Evolutionary conservation across 169 alveolate genomes (phyloP), one percentile per base, ranked within the genome.

Genomic region (Eimeria falciformis): DNA sequence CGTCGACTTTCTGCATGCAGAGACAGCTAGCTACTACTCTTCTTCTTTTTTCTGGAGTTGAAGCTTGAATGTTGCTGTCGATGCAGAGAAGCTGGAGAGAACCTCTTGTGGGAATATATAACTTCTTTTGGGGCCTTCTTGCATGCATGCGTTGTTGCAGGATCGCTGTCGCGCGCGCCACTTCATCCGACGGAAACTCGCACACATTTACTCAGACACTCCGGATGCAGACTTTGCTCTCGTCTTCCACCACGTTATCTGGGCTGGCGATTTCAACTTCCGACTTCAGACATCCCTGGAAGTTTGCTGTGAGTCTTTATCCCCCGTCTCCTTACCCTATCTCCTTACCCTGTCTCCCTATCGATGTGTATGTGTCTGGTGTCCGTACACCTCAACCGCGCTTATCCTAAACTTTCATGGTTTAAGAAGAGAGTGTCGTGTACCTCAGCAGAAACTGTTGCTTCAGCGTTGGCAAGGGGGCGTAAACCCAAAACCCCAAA

Each of bases 221-320:
- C 46, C 81, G n/a, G 95, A 95, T 7, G 90, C 95, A 5, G 93
- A 93, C 29, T 94, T 96, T 87, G 84, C 95, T 23, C 96, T 95
- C 40, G 97, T 96, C 6, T 96, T 96, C 92, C 98, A 96, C 88
- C 98, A 96, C 94, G 93, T 96, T 45, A 75, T 96, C n/a, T 96
- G 98, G 98, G 95, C 96, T 29, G 98, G 98, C 23, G 98, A 96
- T 88, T 96, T 96, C 95, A 96, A 96, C 85, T 96, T 96, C 94
- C 81, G 97, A 37, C 91, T 46, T 27, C 92, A 69, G 62, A 46
- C 66, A 56, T 92, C 75, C 45, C 82, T 78, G 91, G 94, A 43
- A 89, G 66, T 75, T 5, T 73, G 45, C 84, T 43, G 84, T 73
- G 40, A 73, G 84, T 12, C 45, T 23, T n/a, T 46, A 50, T n/a